Evolutionary conservation across 2,329 filamentous ascomycete species (phyloP), one percentile per base, ranked within the genome.

Genomic region (Alternaria burnsii): DNA sequence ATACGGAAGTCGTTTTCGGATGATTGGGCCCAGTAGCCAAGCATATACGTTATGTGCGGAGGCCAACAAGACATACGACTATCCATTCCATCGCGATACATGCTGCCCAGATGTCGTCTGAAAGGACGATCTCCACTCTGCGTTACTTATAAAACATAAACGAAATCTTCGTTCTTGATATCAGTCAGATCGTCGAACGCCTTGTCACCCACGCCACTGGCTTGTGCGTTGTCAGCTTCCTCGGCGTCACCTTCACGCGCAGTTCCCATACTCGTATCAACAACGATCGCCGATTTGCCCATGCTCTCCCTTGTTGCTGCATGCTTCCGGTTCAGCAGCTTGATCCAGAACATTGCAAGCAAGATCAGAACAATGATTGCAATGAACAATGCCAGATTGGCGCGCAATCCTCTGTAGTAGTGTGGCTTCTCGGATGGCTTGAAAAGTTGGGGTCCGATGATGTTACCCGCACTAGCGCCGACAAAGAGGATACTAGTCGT

Each of bases 401-500:
- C 84, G 1, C 83, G 80, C 1, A 91, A 77, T 3, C 89, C 88
- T 5, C 85, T 79, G 4, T 78, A 78, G 55, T 90, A 90, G 3
- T 82, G 75, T 0, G 88, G 88, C 32, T 83, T 84, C 67, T 90
- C 87, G 3, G 82, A 82, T 0, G 86, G 85, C 4, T 85, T 88
- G 73, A 89, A 91, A 0, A 91, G 79, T 47, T 88, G 83, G 0
- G 89, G 89, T 0, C 88, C 89, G 22, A 90, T 79, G 36, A 91
- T 86, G 66, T 91, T 91, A 6, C 89, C 89, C 1, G 84, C 85
- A 52, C 85, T 89, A 59, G 88, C 85, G 5, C 88, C 87, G 47
- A 91, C 83, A 68, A 91, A 89, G 1, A 91, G 80, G 7, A 89
- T 81, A 12, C 84, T 88, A 0, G 88, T 90, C 0, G 86, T 89